phyloP scores from a whole-genome alignment of 108 stramenopile genomes.

The Fragilariopsis cylindrus region DNA sequence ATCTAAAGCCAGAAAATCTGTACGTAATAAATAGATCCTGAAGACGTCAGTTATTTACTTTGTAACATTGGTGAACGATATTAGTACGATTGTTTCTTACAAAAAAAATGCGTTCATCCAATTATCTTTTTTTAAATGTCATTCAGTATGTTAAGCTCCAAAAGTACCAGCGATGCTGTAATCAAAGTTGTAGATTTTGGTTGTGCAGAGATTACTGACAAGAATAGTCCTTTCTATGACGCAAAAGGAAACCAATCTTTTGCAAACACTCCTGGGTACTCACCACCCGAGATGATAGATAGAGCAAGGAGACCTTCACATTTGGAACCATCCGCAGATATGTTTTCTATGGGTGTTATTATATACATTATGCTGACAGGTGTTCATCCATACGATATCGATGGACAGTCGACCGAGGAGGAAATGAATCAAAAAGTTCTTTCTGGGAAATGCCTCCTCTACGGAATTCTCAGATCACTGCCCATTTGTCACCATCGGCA shows the following conservation, averaged over 20 bases:
- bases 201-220: slow-evolving; percentile 53
- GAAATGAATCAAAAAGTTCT: slow-evolving; percentile 60
- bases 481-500: slow-evolving; percentile 69
- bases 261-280: slow-evolving; percentile 72
- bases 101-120: neutral
- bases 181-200: slow-evolving; percentile 90
- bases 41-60: slow-evolving; percentile 62
- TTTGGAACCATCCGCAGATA: slow-evolving; percentile 53
- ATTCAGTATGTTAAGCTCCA: slow-evolving; percentile 46
- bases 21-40: slow-evolving; percentile 21
- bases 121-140: slow-evolving; percentile 13
- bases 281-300: slow-evolving; percentile 72
- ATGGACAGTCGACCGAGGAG: slow-evolving; percentile 59
- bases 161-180: slow-evolving; percentile 51
- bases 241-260: neutral
- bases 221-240: slow-evolving; percentile 39
- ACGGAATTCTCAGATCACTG: slow-evolving; percentile 29
- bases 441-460: slow-evolving; percentile 47
- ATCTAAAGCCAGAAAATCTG: slow-evolving; percentile 86
- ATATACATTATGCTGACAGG: slow-evolving; percentile 87
- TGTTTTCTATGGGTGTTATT: slow-evolving; percentile 85
- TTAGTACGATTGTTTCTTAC: neutral
- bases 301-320: slow-evolving; percentile 17
- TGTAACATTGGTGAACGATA: slow-evolving; percentile 45
- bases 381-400: slow-evolving; percentile 78